Conservation (phyloP, 2,329 filamentous ascomycete genomes). For the Colletotrichum musae region DNA sequence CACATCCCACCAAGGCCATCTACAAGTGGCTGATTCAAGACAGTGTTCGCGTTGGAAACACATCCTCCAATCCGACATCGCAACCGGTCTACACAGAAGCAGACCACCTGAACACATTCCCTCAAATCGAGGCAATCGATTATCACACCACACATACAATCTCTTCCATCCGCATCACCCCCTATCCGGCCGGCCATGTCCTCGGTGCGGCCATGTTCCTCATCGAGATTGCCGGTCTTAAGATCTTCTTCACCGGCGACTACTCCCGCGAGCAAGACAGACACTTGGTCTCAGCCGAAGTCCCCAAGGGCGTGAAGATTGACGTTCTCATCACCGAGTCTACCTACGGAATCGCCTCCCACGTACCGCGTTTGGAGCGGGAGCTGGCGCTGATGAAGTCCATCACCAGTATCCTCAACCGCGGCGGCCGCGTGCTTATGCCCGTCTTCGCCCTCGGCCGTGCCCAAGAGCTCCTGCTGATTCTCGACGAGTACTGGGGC, state of each 20-base stretch:
- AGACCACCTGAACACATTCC: slow-evolving; percentile 93
- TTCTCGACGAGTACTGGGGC: slow-evolving; percentile 97
- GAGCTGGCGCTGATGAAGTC: slow-evolving; percentile 97
- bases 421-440: slow-evolving; percentile 92
- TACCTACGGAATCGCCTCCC: slow-evolving; percentile 95
- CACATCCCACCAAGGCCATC: slow-evolving; percentile 98
- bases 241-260: slow-evolving; percentile 97
- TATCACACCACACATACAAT: slow-evolving; percentile 99
- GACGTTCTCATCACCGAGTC: slow-evolving; percentile 98
- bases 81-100: slow-evolving; percentile 94
- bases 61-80: slow-evolving; percentile 73
- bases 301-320: slow-evolving; percentile 90
- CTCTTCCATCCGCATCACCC: slow-evolving; percentile 95
- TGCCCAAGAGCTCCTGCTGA: slow-evolving; percentile 93
- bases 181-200: slow-evolving; percentile 98
- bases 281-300: slow-evolving; percentile 93
- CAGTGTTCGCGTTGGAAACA: slow-evolving; percentile 89
- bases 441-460: slow-evolving; percentile 95
- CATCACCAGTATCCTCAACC: slow-evolving; percentile 90
- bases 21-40: slow-evolving; percentile 99
- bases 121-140: slow-evolving; percentile 96
- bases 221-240: slow-evolving; percentile 95
- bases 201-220: slow-evolving; percentile 98
- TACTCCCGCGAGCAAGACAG: slow-evolving; percentile 97
- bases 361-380: slow-evolving; percentile 90